Base-by-base conservation (phyloP, 2,329 filamentous ascomycete genomes). In the Cercospora nicotianae region DNA sequence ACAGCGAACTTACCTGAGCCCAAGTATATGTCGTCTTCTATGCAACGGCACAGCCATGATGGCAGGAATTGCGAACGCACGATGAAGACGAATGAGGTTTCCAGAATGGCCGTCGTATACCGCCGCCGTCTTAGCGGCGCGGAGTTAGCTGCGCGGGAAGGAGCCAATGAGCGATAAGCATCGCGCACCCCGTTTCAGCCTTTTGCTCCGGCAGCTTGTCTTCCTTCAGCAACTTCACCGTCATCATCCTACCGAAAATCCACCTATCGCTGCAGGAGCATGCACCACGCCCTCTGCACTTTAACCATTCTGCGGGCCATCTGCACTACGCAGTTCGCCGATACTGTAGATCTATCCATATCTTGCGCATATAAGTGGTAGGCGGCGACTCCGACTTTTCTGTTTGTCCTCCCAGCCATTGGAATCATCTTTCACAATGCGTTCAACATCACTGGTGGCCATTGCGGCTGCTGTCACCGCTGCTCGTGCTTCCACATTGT, bases 401-500 rank as follows among this genome's bases (percentile, higher is more conserved):
- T 7, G 39, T 33, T n/a, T 60, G 3, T 28, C 10, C n/a, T 23
- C 20, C 9, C 26, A 20, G 33, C 18, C 51, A 36, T 61, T 63
- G 30, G n/a, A 23, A n/a, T 13, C 13, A n/a, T 12, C 53, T 2
- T 13, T 30, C 63, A 63, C 57, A 23, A 75, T 75, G 74, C 74
- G 64, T 66, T 63, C 57, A 13, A 58, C 68, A 31, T 63, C 65
- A 48, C 60, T 69, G 2, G 64, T 60, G 36, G 67, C 63, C 42
- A 67, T 66, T 13, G 58, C 64, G 28, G 68, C 73, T 10, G 65
- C 67, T 3, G 7, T 55, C 13, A 4, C 23, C 48, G 42, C 69
- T 6, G 72, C 69, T 12, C 57, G 67, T 13, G 82, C 81, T 23
- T 78, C 80, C 67, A 77, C 84, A 5, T 84, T 84, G 63, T 60